phyloP scores from a whole-genome alignment of 2,329 filamentous ascomycete genomes.

The Daldinia sp. region DNA sequence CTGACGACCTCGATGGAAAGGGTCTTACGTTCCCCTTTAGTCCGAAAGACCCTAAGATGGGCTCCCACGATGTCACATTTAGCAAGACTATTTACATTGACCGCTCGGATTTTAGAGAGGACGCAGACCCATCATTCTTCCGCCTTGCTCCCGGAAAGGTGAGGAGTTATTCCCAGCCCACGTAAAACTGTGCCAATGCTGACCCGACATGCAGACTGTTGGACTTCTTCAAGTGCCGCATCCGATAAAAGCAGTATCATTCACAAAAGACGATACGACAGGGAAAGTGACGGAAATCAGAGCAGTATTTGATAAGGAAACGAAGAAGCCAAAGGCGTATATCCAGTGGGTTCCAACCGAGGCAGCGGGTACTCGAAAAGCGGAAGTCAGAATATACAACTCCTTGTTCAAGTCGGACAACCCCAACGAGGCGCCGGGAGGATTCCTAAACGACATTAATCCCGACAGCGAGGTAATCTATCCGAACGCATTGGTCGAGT shows the following conservation, averaged over 20 bases:
- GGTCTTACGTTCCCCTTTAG: slow-evolving; percentile 79
- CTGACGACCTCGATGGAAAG: slow-evolving; percentile 70
- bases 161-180: not conserved
- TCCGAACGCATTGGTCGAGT: slow-evolving; percentile 81
- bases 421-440: slow-evolving; percentile 80
- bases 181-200: slow-evolving; percentile 1
- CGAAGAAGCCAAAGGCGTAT: slow-evolving; percentile 80
- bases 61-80: slow-evolving; percentile 70
- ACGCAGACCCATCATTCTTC: slow-evolving; percentile 80
- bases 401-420: slow-evolving; percentile 88
- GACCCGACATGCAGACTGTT: slow-evolving; percentile 70
- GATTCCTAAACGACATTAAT: slow-evolving; percentile 87
- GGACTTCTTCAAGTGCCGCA: slow-evolving; percentile 78
- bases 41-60: slow-evolving; percentile 79
- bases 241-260: slow-evolving; percentile 76
- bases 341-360: slow-evolving; percentile 88
- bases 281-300: slow-evolving; percentile 74
- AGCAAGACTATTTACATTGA: slow-evolving; percentile 89
- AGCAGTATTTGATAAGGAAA: slow-evolving; percentile 77
- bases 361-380: slow-evolving; percentile 69
- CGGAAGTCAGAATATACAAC: slow-evolving; percentile 83
- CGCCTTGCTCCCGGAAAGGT: slow-evolving; percentile 72
- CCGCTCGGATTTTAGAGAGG: slow-evolving; percentile 79
- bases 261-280: slow-evolving; percentile 72
- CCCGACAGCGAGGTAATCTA: slow-evolving; percentile 86